Base-by-base conservation (phyloP, 2,329 filamentous ascomycete species). In the Gyromitra esculenta region DNA sequence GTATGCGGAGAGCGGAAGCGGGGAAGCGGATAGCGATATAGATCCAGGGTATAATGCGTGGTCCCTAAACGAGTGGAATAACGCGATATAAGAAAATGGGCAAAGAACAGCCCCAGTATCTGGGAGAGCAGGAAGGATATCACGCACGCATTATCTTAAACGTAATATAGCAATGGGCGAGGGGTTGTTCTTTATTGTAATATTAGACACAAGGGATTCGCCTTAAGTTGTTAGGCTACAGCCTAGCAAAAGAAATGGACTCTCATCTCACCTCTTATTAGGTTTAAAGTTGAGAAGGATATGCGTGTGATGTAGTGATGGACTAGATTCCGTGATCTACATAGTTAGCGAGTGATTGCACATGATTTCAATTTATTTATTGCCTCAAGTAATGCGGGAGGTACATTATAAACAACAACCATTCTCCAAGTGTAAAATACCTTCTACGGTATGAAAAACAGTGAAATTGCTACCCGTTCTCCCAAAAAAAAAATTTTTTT, bases 41-140 rank as follows among this genome's bases (percentile, higher is more conserved):
- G 75, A 75, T 37, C 57, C 73, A 5, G 70, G 48, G 1, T 76
- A 76, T 67, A 77, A 63, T 57, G 75, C 57, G 13, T 74, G 62
- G 66, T 50, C 37, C 18, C 63, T n/a, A 31, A 21, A 15, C 15
- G 15, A 50, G 45, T 50, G 45, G 15, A 50, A n/a, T n/a, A n/a
- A 50, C 18, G 45, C 5, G 18, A 13, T 50, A 50, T 50, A 31
- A 13, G 43, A 45, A 45, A 45, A 15, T 45, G 43, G 43, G 43
- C 43, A 45, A 45, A 45, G 15, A 45, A 31, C 25, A 31, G 25
- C 25, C 25, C 25, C 2, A 31, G 25, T 31, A 31, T 31, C 25
- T 31, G 25, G 25, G 25, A 31, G 25, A 31, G 25, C 25, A 31
- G 25, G 25, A 43, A 45, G 9, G 43, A 15, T 54, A 5, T 54